A percentile compares a stretch with the other conserved stretches of the same genome.
These are phyloP conservation scores for Trichoderma sp. DNA, from an alignment of 2,329 filamentous ascomycete genomes.

Conservation along the genomic window DNA sequence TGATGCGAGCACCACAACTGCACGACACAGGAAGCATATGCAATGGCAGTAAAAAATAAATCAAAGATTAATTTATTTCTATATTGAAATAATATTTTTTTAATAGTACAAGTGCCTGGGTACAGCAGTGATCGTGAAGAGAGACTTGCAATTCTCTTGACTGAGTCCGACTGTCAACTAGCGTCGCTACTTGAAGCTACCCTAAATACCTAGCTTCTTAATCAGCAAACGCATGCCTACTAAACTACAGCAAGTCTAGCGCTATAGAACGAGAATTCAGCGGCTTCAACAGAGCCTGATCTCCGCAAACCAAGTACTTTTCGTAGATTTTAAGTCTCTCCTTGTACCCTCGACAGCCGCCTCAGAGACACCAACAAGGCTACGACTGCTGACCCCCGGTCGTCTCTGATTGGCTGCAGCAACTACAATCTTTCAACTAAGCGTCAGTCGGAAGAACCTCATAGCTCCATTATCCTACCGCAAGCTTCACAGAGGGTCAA, in stretches of 20 bases:
- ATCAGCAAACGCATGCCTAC: background rate
- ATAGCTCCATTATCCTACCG: slow-evolving; percentile 34
- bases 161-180: background rate
- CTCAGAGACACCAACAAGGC: slow-evolving; percentile 5
- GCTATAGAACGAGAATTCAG: background rate
- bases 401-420: slow-evolving; percentile 24
- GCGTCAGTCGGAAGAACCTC: slow-evolving; percentile 34
- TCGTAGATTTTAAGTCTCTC: background rate
- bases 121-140: background rate
- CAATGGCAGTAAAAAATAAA: background rate
- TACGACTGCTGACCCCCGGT: slow-evolving; percentile 18
- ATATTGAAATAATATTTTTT: background rate
- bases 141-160: background rate
- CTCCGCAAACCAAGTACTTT: background rate
- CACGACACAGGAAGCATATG: rapidly evolving
- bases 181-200: background rate
- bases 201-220: background rate
- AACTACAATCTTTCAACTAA: slow-evolving; percentile 42
- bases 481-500: slow-evolving; percentile 32
- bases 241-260: background rate
- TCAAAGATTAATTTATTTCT: rapidly evolving
- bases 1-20: background rate
- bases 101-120: background rate
- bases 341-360: background rate
- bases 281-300: background rate